Base-by-base conservation (phyloP, 2,329 filamentous ascomycete genomes). In the Ophiostoma ulmi region DNA sequence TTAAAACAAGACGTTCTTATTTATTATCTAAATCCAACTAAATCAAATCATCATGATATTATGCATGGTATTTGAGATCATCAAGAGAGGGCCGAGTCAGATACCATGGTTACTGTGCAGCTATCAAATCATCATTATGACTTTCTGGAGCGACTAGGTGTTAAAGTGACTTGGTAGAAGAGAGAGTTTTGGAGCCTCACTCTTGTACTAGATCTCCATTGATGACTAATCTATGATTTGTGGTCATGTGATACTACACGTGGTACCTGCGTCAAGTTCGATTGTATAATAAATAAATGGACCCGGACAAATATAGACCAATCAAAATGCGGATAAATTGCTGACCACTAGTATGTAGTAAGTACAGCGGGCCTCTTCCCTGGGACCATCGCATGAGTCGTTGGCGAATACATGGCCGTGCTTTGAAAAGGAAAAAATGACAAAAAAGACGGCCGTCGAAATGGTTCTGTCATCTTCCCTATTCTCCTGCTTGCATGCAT, bases 401-500 rank as follows among this genome's bases (percentile, higher is more conserved):
- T 17, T 48, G 44, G 44, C 44, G 44, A 48, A 48, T 48, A 48
- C 44, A 17, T 20, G 44, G 44, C 44, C 44, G 44, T 48, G 44
- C 41, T 44, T 44, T 44, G 41, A 44, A 44, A 44, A 44, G 14
- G 41, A n/a, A 48, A 48, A 48, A 48, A 48, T 17, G 44, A 48
- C 44, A 48, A 20, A 48, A n/a, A 48, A 48, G 1, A 48, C 6
- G 17, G 6, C 20, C 44, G 20, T 48, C n/a, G 17, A n/a, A 20
- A 39, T 39, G 38, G 44, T 7, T 48, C 52, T 58, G 52, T 14
- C 10, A 22, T 58, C 52, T 58, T 58, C 52, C 52, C 52, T 58
- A 58, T 58, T 26, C 52, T 26, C n/a, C 52, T 58, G 52, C 52
- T 26, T 58, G 52, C 52, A 58, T 58, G 52, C n/a, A 58, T 22